These are phyloP conservation scores for Beverwykella pulmonaria DNA, from an alignment of 495 filamentous ascomycete genomes.

Conservation along the genomic window DNA sequence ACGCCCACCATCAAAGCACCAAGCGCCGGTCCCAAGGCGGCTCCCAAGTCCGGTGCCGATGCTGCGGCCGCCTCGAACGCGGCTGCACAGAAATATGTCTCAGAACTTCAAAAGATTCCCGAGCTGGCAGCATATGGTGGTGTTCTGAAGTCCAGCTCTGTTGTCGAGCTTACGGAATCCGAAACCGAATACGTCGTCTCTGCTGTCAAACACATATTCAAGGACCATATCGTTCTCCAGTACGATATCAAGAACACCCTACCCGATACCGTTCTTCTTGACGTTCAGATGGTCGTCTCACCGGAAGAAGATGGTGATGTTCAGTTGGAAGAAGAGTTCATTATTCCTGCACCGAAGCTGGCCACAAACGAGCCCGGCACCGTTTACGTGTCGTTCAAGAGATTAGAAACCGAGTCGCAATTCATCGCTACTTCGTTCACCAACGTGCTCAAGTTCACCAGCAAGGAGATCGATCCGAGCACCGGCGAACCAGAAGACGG, in stretches of 20 bases:
- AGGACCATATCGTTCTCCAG: conserved; percentile 92
- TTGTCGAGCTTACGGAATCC: conserved; percentile 90
- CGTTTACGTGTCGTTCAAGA: conserved; percentile 93
- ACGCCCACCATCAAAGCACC: conserved; percentile 95
- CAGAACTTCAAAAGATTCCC: conserved; percentile 83
- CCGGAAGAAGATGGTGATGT: conserved; percentile 73
- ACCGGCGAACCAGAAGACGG: conserved; percentile 87
- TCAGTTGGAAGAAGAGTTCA: conserved; percentile 81
- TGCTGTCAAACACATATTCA: conserved; percentile 93
- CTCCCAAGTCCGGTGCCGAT: conserved; percentile 69
- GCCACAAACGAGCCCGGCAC: conserved; percentile 81
- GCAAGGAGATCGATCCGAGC: conserved; percentile 96
- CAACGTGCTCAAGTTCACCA: conserved; percentile 94
- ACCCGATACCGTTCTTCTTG: conserved; percentile 82
- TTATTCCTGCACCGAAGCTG: conserved; percentile 82
- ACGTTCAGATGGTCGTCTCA: conserved; percentile 85
- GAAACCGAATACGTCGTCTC: conserved; percentile 97
- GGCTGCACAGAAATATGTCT: conserved; percentile 80
- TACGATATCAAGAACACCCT: conserved; percentile 99
- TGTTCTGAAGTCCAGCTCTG: conserved; percentile 83
- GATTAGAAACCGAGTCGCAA: conserved; percentile 67
- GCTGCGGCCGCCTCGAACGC: conserved; percentile 70
- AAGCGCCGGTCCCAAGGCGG: conserved; percentile 76
- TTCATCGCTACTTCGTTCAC: conserved; percentile 80
- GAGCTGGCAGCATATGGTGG: conserved; percentile 86